Base-by-base conservation (phyloP, 768 basidiomycete genomes). In the Daedaleopsis sinensis region DNA sequence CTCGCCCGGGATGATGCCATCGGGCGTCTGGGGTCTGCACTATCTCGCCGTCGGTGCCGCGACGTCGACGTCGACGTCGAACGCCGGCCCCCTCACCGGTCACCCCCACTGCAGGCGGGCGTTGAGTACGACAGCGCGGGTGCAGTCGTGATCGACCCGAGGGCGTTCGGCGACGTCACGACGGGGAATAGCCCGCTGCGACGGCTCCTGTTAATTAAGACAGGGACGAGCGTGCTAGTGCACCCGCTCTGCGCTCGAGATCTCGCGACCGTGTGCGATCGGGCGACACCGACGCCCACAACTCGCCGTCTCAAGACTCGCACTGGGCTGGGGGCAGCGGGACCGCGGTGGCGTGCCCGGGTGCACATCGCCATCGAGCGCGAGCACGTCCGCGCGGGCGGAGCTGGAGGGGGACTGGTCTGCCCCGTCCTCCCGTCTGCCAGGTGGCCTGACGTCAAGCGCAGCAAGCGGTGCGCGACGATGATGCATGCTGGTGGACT, bases 171-270 rank as follows among this genome's bases (percentile, higher is more conserved):
- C 43, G 51, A 51, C 49, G 48, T 55, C 59, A 61, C 55, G 52
- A 15, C 47, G 47, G 35, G 50, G 55, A 55, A 47, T 27, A 36
- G 56, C 39, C 56, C 61, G 52, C 53, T 46, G 47, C 49, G 56
- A 56, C 61, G 61, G 61, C 54, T 58, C 46, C 57, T 62, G 52
- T 62, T 62, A 53, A 62, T 62, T 62, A 58, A 62, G 56, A 58
- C 52, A 62, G 61, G 57, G 57, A 52, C 47, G 52, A 36, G 32
- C 58, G 24, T 15, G 58, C 57, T 62, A n/a, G n/a, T n/a, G 61
- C 61, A 62, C 61, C 61, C 61, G 61, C 57, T 39, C 61, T 55
- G 60, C 39, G 55, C 39, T 11, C 50, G 51, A 62, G 57, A 49
- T 49, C 19, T 49, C 23, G 47, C 24, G 47, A 49, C 23, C 47